Evolutionary conservation across 2,329 filamentous ascomycete species (phyloP), one percentile per base, ranked within the genome.

Genomic region (Colletotrichum destructivum): DNA sequence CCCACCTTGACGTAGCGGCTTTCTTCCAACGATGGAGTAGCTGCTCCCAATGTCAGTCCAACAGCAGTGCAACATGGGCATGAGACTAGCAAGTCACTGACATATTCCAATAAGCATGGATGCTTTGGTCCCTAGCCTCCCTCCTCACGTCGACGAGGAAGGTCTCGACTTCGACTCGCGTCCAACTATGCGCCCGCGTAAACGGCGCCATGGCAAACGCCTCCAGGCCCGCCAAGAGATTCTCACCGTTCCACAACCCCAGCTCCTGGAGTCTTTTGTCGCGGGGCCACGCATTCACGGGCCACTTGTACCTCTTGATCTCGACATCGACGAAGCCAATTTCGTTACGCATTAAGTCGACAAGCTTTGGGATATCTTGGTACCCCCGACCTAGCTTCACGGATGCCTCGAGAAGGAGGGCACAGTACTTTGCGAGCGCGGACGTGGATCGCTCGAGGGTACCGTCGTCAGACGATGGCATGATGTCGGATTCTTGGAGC

Each of bases 321-420:
- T 79, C 78, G 0, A 91, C 84, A 65, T 89, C 83, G 61, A 83
- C 79, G 72, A 90, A 90, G 1, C 89, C 89, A 0, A 84, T 86
- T n/a, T 86, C 84, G 9, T 80, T 77, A 52, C 79, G 69, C 75
- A 90, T 81, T 54, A 83, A 81, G 44, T 81, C 77, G 62, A 77
- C 78, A 2, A 57, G 35, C 1, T 16, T 11, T n/a, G 55, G 47
- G 5, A 75, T 66, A 13, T 51, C 21, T 5, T 55, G 15, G 31
- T 81, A 81, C 1, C 78, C 73, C 1, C 81, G 77, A 0, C 78
- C 77, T 6, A 82, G 71, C 2, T 76, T 76, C 2, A 64, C 66
- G 0, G 79, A 78, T 1, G 79, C 76, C 56, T 82, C 74, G 0
- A 81, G 67, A 46, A 83, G 78, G 1, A 76, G 52, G 13, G 71